These are phyloP conservation scores for Diaporthe sp. DNA, from an alignment of 2,329 filamentous ascomycete genomes.

Conservation along the genomic window DNA sequence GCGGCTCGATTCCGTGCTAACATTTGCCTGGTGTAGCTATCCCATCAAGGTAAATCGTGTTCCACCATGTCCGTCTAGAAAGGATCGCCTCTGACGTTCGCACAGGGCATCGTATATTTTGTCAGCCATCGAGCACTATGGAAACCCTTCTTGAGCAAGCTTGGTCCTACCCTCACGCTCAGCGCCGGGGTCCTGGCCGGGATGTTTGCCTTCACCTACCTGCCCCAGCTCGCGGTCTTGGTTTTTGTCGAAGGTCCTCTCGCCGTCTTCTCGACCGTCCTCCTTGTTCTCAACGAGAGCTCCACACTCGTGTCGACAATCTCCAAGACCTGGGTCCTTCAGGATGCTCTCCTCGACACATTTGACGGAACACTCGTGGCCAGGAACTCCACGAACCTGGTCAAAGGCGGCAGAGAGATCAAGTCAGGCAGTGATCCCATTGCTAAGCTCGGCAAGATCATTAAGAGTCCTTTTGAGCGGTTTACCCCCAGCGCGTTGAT, in stretches of 20 bases:
- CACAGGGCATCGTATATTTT: conserved; percentile 73
- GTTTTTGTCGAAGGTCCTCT: conserved; percentile 88
- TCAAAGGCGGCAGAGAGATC: conserved; percentile 81
- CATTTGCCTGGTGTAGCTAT: conserved; percentile 17
- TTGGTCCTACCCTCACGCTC: conserved; percentile 75
- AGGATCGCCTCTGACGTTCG: conserved; percentile 11
- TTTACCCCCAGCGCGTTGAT: conserved; percentile 76
- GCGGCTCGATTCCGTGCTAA: neutral
- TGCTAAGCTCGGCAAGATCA: conserved; percentile 67
- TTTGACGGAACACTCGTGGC: conserved; percentile 82
- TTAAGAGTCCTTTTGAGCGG: conserved; percentile 70
- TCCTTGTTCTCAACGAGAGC: conserved; percentile 76
- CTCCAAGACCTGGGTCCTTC: conserved; percentile 80
- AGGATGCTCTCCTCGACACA: conserved; percentile 87
- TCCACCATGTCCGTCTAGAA: neutral
- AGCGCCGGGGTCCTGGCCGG: conserved; percentile 78
- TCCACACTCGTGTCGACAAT: conserved; percentile 70
- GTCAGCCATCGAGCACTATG: conserved; percentile 68
- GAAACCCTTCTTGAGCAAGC: conserved; percentile 69
- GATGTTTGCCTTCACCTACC: conserved; percentile 92
- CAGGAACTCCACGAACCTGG: conserved; percentile 68
- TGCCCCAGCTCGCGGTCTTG: conserved; percentile 86
- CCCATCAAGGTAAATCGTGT: conserved; percentile 74
- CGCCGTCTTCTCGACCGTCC: conserved; percentile 78
- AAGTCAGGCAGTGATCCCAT: conserved; percentile 73